Percentiles rank a stretch among this genome's conserved stretches.
Evolutionary conservation across 2,329 filamentous ascomycete genomes (phyloP).

Genomic region (Akanthomyces muscarius): DNA sequence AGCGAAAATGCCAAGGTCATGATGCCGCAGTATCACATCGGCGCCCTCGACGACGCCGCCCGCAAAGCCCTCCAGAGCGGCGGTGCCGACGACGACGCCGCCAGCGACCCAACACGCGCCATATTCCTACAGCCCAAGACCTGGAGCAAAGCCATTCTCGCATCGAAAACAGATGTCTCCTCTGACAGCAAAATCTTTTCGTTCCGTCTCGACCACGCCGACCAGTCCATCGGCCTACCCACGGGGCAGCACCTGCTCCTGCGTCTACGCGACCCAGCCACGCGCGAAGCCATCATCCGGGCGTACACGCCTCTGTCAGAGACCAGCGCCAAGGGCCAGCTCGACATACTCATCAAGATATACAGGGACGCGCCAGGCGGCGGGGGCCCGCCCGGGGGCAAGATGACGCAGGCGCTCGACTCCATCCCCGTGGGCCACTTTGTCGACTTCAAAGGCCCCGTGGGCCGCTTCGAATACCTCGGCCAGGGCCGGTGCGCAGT

Average conservation of each 20-base stretch:
- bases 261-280: slow-evolving; percentile 68
- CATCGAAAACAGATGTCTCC: slow-evolving; percentile 65
- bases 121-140: slow-evolving; percentile 67
- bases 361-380: slow-evolving; percentile 59
- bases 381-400: slow-evolving; percentile 56
- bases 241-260: slow-evolving; percentile 86
- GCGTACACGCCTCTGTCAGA: slow-evolving; percentile 83
- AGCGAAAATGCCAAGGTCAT: slow-evolving; percentile 88
- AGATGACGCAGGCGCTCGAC: slow-evolving; percentile 79
- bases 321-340: slow-evolving; percentile 51
- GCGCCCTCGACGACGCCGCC: slow-evolving; percentile 63
- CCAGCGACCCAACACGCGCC: slow-evolving; percentile 43
- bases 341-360: slow-evolving; percentile 79
- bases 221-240: slow-evolving; percentile 71
- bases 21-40: slow-evolving; percentile 84
- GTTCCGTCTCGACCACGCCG: slow-evolving; percentile 69
- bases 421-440: slow-evolving; percentile 65
- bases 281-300: slow-evolving; percentile 70
- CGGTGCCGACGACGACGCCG: slow-evolving; percentile 29
- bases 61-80: slow-evolving; percentile 45
- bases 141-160: slow-evolving; percentile 71
- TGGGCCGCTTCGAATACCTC: slow-evolving; percentile 79
- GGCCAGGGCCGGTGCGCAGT: slow-evolving; percentile 62
- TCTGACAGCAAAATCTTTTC: slow-evolving; percentile 77
- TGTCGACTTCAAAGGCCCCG: slow-evolving; percentile 83